These are phyloP conservation scores for Cadophora sp. DNA, from an alignment of 2,329 filamentous ascomycete species.

Conservation along the genomic window DNA sequence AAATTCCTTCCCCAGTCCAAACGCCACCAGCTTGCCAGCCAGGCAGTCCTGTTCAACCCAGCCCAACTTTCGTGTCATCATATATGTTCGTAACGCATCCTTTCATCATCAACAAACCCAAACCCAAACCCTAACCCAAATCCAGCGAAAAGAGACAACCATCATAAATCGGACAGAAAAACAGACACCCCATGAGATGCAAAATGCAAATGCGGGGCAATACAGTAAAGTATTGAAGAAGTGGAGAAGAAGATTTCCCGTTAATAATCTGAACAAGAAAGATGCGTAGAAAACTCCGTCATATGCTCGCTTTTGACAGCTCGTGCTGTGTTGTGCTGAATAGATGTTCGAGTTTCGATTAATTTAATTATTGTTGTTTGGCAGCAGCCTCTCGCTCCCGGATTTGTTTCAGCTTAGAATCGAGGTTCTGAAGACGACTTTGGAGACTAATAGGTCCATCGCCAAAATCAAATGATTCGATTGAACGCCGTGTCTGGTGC, in stretches of 20 bases:
- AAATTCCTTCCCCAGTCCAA: neutral
- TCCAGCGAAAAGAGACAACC: neutral
- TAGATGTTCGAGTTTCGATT: neutral
- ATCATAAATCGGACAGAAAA: neutral
- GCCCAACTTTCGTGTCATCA: slow-evolving; percentile 1
- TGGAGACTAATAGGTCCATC: slow-evolving; percentile 36
- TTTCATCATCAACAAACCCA: neutral
- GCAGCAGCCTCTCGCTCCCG: slow-evolving; percentile 35
- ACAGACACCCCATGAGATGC: slow-evolving; percentile 9
- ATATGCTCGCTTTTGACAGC: slow-evolving; percentile 16
- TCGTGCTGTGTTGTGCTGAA: neutral
- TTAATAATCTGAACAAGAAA: neutral
- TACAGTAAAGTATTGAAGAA: slow-evolving; percentile 3
- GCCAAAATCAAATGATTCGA: slow-evolving; percentile 43
- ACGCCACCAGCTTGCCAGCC: neutral
- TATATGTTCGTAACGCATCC: slow-evolving; percentile 11
- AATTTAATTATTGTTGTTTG: slow-evolving; percentile 16
- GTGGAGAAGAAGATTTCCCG: neutral
- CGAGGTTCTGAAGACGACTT: slow-evolving; percentile 38
- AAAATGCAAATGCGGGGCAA: slow-evolving; percentile 16
- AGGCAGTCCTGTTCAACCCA: slow-evolving; percentile 13
- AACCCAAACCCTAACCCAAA: neutral
- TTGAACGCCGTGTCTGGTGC: slow-evolving; percentile 48
- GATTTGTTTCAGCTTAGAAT: slow-evolving; percentile 40
- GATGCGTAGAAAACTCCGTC: slow-evolving; percentile 8